These are phyloP conservation scores for Diaporthe sp. DNA, from an alignment of 2,329 filamentous ascomycete genomes.

Conservation along the genomic window DNA sequence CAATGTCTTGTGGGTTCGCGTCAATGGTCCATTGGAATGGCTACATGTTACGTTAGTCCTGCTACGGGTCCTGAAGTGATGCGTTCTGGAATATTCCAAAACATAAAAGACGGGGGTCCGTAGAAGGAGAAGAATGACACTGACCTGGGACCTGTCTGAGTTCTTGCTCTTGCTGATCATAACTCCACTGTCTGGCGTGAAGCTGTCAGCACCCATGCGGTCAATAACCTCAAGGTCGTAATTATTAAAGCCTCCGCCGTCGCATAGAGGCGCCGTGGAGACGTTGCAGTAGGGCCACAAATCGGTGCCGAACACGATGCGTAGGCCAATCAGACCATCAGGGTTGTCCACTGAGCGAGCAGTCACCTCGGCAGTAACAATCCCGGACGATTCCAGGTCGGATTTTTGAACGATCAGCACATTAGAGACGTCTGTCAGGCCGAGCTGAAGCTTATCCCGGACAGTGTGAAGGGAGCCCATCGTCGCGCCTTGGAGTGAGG, in stretches of 20 bases:
- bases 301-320: constrained; percentile 57
- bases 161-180: constrained; percentile 65
- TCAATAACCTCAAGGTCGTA: constrained; percentile 65
- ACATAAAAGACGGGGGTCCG: no score
- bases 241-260: constrained; percentile 60
- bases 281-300: constrained; percentile 55
- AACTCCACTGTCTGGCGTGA: constrained; percentile 62
- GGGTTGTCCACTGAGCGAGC: constrained; percentile 56
- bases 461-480: constrained; percentile 64
- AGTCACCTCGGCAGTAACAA: constrained; percentile 57
- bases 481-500: constrained; percentile 57
- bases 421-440: constrained; percentile 53
- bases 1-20: constrained; percentile 63
- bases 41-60: no score
- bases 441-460: constrained; percentile 64
- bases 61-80: no score
- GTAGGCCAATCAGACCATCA: constrained; percentile 55
- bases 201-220: constrained; percentile 64
- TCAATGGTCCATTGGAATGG: constrained; percentile 67
- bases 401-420: constrained; percentile 57
- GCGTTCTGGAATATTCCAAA: no score
- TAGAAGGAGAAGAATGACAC: no score
- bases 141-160: constrained; percentile 45
- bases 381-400: constrained; percentile 53
- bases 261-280: constrained; percentile 56